phyloP scores from a whole-genome alignment of 2,329 filamentous ascomycete genomes.

The Chaetoscypha palmicola region DNA sequence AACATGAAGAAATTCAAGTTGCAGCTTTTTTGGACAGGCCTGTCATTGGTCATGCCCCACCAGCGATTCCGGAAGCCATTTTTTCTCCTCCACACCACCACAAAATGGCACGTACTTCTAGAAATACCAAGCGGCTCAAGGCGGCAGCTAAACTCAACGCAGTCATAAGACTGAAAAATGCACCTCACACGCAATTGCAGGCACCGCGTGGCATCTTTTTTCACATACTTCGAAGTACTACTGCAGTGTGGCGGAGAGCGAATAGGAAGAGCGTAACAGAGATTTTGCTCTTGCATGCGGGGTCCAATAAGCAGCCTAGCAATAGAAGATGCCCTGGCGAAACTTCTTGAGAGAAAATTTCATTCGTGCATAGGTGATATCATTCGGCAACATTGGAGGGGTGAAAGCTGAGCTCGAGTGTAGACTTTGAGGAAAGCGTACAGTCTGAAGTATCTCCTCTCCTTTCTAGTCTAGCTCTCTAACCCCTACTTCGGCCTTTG shows the following conservation, averaged over 20 bases:
- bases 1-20: not conserved
- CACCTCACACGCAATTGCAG: slow-evolving; percentile 3
- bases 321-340: not conserved
- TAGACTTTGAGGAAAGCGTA: not conserved
- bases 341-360: not conserved
- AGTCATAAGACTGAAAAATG: not conserved
- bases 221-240: not conserved
- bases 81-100: not conserved
- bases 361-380: slow-evolving; percentile 5
- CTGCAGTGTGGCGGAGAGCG: not conserved
- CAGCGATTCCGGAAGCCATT: not conserved
- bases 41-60: not conserved
- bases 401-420: not conserved
- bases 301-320: not conserved
- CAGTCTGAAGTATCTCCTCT: too few species aligned
- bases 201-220: not conserved
- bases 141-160: not conserved
- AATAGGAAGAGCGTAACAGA: slow-evolving; percentile 2
- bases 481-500: too few species aligned
- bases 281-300: slow-evolving; percentile 10
- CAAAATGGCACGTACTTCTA: not conserved
- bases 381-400: slow-evolving; percentile 1
- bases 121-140: not conserved
- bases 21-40: not conserved
- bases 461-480: too few species aligned